Conservation (phyloP, 352 stramenopile genomes). For the Globisporangium echinulatum region DNA sequence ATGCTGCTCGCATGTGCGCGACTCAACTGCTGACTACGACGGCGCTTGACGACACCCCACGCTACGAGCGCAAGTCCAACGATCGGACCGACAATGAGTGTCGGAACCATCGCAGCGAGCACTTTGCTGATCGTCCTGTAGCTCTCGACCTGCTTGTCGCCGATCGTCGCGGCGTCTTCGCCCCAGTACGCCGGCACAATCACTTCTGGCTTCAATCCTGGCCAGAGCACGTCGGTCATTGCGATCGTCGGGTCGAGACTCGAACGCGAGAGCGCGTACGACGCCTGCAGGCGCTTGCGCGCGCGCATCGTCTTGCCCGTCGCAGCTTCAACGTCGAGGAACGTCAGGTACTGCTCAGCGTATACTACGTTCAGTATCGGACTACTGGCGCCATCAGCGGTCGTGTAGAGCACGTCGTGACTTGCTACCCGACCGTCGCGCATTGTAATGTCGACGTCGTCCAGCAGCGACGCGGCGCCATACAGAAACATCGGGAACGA, state of each 20-base stretch:
- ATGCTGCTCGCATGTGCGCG: slow-evolving; percentile 20
- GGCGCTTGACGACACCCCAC: slow-evolving; percentile 45
- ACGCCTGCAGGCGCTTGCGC: slow-evolving; percentile 50
- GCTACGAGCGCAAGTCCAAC: slow-evolving; percentile 27
- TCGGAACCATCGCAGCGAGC: slow-evolving; percentile 43
- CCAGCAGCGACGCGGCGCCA: slow-evolving; percentile 36
- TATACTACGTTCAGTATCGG: slow-evolving; percentile 36
- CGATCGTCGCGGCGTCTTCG: slow-evolving; percentile 40
- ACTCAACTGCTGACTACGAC: slow-evolving; percentile 17
- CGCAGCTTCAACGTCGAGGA: slow-evolving; percentile 55
- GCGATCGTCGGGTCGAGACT: slow-evolving; percentile 22
- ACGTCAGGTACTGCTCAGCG: slow-evolving; percentile 44
- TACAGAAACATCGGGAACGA: slow-evolving; percentile 72
- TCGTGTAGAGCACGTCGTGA: no score
- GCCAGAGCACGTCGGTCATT: slow-evolving; percentile 65
- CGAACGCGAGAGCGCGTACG: slow-evolving; percentile 45
- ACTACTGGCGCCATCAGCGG: slow-evolving; percentile 23
- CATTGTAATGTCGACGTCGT: slow-evolving; percentile 53
- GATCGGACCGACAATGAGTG: slow-evolving; percentile 54
- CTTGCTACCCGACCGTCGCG: slow-evolving; percentile 25
- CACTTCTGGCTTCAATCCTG: slow-evolving; percentile 41
- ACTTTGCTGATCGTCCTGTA: slow-evolving; percentile 46
- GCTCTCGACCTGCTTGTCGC: slow-evolving; percentile 26
- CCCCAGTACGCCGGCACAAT: slow-evolving; percentile 57
- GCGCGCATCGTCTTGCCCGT: slow-evolving; percentile 68